Percentiles rank a stretch among this genome's conserved stretches.
Conservation (phyloP, 768 basidiomycete genomes). For the Calocybe indica region DNA sequence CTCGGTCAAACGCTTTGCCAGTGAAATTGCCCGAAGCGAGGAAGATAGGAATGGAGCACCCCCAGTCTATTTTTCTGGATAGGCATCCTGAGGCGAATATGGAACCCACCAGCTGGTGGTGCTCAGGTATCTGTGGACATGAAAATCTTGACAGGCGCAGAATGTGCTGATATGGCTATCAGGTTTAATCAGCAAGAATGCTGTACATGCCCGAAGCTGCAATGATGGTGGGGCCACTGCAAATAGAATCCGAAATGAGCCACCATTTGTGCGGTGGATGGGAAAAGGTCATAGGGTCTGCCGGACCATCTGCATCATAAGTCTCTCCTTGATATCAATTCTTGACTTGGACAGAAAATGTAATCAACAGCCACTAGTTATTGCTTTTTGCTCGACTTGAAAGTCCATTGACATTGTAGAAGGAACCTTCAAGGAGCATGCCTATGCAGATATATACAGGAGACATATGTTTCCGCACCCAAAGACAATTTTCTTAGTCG, state of each 20-base stretch:
- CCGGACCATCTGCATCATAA: too few relatives aligned
- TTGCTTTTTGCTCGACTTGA: too few relatives aligned
- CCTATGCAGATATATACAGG: too few relatives aligned
- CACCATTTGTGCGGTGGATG: not conserved
- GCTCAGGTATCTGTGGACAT: constrained; percentile 31
- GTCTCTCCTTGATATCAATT: too few relatives aligned
- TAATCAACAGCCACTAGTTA: too few relatives aligned
- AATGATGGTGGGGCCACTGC: constrained; percentile 35
- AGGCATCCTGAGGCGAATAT: not conserved
- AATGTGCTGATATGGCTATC: constrained; percentile 30
- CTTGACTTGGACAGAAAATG: too few relatives aligned
- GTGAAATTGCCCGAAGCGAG: constrained; percentile 37
- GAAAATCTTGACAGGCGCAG: constrained; percentile 31
- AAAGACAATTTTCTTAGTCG: too few relatives aligned
- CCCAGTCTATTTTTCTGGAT: constrained; percentile 31
- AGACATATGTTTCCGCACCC: too few relatives aligned
- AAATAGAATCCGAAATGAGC: not conserved
- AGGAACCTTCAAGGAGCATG: too few relatives aligned
- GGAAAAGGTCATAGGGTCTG: constrained; percentile 10
- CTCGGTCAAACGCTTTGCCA: constrained; percentile 45
- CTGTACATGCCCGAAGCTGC: constrained; percentile 33
- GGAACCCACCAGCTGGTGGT: constrained; percentile 14
- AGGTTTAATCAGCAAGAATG: not conserved
- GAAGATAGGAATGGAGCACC: constrained; percentile 42
- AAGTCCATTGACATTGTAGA: too few relatives aligned